Percentiles rank a stretch among this genome's conserved stretches.
Conservation (phyloP, 108 stramenopile species). For the Nitzschia palea region DNA sequence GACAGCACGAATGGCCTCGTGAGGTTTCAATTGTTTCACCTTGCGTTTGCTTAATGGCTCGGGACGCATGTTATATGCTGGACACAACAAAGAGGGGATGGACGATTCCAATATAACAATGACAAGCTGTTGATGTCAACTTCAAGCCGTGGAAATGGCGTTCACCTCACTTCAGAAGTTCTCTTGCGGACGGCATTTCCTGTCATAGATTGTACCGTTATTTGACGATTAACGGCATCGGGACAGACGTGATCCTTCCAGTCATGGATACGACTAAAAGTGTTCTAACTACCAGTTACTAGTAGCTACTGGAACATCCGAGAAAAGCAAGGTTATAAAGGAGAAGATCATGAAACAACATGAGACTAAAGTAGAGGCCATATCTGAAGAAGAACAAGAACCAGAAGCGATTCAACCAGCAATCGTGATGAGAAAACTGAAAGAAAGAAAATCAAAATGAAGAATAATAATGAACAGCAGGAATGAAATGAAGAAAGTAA, state of each 20-base stretch:
- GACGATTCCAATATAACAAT: neutral
- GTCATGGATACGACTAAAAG: neutral
- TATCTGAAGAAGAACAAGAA: neutral
- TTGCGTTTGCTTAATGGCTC: neutral
- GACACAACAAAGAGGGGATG: neutral
- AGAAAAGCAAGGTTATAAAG: neutral
- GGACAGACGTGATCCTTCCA: too few species aligned
- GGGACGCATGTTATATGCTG: neutral
- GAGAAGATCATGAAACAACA: neutral
- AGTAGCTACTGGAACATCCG: neutral
- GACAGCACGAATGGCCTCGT: neutral
- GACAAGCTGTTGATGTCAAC: too few species aligned
- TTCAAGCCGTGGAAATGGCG: neutral
- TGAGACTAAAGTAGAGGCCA: neutral
- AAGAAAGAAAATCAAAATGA: too few species aligned
- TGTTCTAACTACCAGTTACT: neutral
- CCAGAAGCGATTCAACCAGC: neutral
- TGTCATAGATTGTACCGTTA: too few species aligned
- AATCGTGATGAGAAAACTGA: too few species aligned
- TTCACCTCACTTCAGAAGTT: neutral
- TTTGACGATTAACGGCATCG: too few species aligned
- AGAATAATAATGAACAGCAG: too few species aligned
- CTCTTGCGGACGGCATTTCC: neutral
- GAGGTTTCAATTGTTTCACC: neutral
- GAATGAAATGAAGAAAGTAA: too few species aligned